A percentile compares a stretch with the other conserved stretches of the same genome.
Conservation (phyloP, 1,284 basidiomycete species). For the Vanrija humicola region DNA sequence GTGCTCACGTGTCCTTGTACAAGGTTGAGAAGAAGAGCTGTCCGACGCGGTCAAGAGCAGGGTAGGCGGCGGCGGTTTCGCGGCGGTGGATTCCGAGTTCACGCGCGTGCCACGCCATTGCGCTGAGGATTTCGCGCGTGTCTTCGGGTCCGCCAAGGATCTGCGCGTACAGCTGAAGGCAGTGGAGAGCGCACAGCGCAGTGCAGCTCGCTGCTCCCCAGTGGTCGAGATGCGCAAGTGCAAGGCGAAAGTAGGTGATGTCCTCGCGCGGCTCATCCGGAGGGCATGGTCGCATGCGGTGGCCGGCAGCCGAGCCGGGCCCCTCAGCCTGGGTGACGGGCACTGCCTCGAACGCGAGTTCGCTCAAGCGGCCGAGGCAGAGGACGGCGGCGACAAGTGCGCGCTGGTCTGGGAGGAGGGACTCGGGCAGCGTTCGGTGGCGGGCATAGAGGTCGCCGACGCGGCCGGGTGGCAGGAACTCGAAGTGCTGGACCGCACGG, state of each 20-base stretch:
- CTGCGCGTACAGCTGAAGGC: conserved; percentile 22
- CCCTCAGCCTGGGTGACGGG: neutral
- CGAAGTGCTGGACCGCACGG: conserved; percentile 16
- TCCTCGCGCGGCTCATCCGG: conserved; percentile 19
- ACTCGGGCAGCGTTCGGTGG: conserved; percentile 19
- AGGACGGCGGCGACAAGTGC: conserved; percentile 24
- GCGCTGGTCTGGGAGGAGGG: conserved; percentile 22
- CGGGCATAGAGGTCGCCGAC: conserved; percentile 18
- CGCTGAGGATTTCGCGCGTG: conserved; percentile 21
- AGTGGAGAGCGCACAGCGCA: conserved; percentile 30
- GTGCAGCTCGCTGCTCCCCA: conserved; percentile 20
- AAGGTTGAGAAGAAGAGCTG: conserved; percentile 22
- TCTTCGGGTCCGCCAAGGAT: conserved; percentile 25
- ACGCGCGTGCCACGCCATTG: conserved; percentile 28
- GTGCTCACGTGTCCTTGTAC: conserved; percentile 32
- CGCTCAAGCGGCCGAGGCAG: conserved; percentile 16
- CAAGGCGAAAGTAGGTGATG: conserved; percentile 27
- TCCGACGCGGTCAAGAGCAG: conserved; percentile 17
- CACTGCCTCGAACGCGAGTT: conserved; percentile 8
- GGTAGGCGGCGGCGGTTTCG: conserved; percentile 22
- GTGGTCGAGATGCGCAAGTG: conserved; percentile 19
- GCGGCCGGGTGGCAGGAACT: conserved; percentile 8
- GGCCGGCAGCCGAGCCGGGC: neutral
- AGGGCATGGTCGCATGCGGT: conserved; percentile 4
- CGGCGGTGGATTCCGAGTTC: conserved; percentile 27